These are phyloP conservation scores for Alternaria sp. DNA, from an alignment of 2,329 filamentous ascomycete genomes.

Conservation along the genomic window DNA sequence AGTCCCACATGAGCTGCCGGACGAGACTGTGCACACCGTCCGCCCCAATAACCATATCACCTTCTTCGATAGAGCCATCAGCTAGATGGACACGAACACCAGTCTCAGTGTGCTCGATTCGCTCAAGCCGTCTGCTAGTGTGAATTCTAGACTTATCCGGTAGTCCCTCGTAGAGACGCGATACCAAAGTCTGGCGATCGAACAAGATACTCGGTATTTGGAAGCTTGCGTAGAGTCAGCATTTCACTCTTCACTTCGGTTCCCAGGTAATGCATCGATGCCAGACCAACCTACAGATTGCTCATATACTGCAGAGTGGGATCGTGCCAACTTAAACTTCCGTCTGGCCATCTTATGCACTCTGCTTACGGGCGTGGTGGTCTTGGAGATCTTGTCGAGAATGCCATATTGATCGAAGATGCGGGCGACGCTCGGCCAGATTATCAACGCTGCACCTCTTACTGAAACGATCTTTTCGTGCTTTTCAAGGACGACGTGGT, in stretches of 20 bases:
- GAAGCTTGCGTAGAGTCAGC: constrained; percentile 13
- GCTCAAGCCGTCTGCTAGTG: constrained; percentile 21
- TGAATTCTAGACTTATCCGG: constrained; percentile 31
- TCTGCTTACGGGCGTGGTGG: constrained; percentile 19
- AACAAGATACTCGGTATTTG: constrained; percentile 20
- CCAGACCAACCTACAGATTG: not conserved
- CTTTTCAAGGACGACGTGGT: constrained; percentile 39
- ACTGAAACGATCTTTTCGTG: constrained; percentile 30
- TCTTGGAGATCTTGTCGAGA: constrained; percentile 18
- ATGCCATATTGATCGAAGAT: constrained; percentile 40
- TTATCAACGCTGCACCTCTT: constrained; percentile 32
- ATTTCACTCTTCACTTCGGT: not conserved
- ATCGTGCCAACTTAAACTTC: constrained; percentile 8
- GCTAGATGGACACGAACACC: constrained; percentile 27
- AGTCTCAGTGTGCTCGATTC: constrained; percentile 25
- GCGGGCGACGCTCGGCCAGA: constrained; percentile 31
- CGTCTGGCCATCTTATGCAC: constrained; percentile 27
- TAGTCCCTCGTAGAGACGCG: constrained; percentile 32
- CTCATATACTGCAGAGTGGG: constrained; percentile 7
- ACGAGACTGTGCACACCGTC: constrained; percentile 37
- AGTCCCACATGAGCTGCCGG: constrained; percentile 34
- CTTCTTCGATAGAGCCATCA: constrained; percentile 29
- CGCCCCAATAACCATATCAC: constrained; percentile 37
- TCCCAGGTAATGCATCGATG: not conserved
- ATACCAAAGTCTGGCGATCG: constrained; percentile 31